A percentile compares a stretch with the other conserved stretches of the same genome.
These are phyloP conservation scores for Candida insectalens DNA, from an alignment of 805 yeast genomes.

Conservation along the genomic window DNA sequence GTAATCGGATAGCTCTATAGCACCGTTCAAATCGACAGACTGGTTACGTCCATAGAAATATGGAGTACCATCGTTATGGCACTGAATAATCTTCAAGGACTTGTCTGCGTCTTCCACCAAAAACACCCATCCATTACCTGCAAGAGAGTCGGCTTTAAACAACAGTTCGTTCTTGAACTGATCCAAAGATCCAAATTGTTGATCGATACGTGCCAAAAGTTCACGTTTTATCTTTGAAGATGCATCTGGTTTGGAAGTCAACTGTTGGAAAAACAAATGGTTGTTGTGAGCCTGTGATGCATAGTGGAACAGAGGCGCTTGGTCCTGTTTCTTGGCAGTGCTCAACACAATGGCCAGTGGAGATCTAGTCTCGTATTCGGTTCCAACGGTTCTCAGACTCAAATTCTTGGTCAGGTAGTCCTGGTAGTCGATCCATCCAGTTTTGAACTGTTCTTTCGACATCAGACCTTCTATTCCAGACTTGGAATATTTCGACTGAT, in stretches of 20 bases:
- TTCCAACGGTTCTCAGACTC: conserved; percentile 61
- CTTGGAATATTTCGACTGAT: conserved; percentile 27
- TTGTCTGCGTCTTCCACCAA: conserved; percentile 60
- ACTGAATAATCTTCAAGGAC: conserved; percentile 39
- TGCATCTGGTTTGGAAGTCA: conserved; percentile 16
- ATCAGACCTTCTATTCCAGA: conserved; percentile 59
- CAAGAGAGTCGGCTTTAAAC: conserved; percentile 38
- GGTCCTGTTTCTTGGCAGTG: conserved; percentile 57
- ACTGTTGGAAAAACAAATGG: conserved; percentile 74
- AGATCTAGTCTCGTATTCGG: conserved; percentile 64
- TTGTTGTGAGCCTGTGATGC: conserved; percentile 92
- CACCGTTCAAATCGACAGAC: conserved; percentile 65
- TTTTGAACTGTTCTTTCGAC: conserved; percentile 53
- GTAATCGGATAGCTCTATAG: conserved; percentile 47
- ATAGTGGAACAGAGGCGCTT: conserved; percentile 66
- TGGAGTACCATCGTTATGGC: conserved; percentile 74
- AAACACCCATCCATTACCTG: conserved; percentile 71
- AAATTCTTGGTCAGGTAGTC: conserved; percentile 48
- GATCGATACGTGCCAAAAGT: conserved; percentile 23
- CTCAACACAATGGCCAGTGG: conserved; percentile 64
- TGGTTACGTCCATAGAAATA: conserved; percentile 63
- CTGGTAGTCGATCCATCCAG: conserved; percentile 81
- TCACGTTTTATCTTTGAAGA: conserved; percentile 17
- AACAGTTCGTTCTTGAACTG: conserved; percentile 41
- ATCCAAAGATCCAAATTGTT: conserved; percentile 35